Base-by-base conservation (phyloP, 2,329 filamentous ascomycete genomes). In the Emergomyces orientalis region DNA sequence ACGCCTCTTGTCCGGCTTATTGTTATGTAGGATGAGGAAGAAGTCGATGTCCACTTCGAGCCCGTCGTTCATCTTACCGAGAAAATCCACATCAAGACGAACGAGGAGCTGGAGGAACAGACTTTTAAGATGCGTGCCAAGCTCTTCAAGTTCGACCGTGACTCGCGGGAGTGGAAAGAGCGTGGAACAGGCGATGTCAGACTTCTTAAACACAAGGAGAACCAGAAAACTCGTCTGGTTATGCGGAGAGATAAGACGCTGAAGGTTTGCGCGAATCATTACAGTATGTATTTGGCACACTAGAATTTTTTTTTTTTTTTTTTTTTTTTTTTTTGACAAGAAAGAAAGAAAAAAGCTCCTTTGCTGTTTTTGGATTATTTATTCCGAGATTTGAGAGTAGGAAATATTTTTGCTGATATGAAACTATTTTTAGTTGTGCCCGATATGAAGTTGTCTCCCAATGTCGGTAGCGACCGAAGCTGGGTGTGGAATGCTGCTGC, bases 231-330 rank as follows among this genome's bases (percentile, higher is more conserved):
- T 64, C 87, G 94, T 71, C 83, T 99, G 72, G 94, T 99, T 71
- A 99, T 99, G 94, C 89, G 94, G 78, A 86, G 94, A 76, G 94
- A 99, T 84, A 97, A 97, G 90, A 99, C 94, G 65, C 87, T 97
- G 81, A 99, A 99, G 86, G 94, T 99, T 80, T 99, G 94, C 88
- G 94, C 94, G 76, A 99, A 99, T 84, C 94, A 99, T 85, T 99
- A 99, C 81, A 88, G 92, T 96, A 87, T 73, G 89, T 81, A 49
- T 30, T 49, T 11, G 6, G n/a, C 3, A n/a, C 45, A n/a, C 45
- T 47, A 22, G 43, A 47, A 22, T 22, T 8, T 7, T n/a, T n/a
- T n/a, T n/a, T n/a, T n/a, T n/a, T n/a, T n/a, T n/a, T n/a, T n/a
- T n/a, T n/a, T n/a, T n/a, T n/a, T n/a, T n/a, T n/a, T n/a, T n/a